These are phyloP conservation scores for Rugonectria rugulosa DNA, from an alignment of 2,329 filamentous ascomycete species.

Conservation along the genomic window DNA sequence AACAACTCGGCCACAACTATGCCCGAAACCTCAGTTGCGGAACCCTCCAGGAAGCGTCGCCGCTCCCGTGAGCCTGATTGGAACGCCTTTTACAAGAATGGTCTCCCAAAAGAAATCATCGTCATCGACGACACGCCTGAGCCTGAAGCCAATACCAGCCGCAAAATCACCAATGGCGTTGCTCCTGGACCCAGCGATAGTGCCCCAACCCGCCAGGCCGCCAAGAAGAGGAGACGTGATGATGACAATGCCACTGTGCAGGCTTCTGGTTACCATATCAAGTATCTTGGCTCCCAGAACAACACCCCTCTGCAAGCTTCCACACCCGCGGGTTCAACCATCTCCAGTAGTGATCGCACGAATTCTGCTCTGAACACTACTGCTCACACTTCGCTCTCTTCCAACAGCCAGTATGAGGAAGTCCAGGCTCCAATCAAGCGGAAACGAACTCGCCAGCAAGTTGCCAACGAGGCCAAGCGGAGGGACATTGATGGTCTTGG, in stretches of 20 bases:
- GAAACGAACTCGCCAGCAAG: conserved; percentile 84
- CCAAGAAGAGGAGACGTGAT: conserved; percentile 78
- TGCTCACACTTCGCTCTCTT: conserved; percentile 81
- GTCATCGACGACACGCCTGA: conserved; percentile 80
- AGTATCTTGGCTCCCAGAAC: conserved; percentile 72
- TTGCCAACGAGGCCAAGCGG: conserved; percentile 82
- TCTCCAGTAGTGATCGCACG: conserved; percentile 84
- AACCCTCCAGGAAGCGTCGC: conserved; percentile 58
- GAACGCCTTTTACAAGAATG: conserved; percentile 83
- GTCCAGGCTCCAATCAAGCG: conserved; percentile 82
- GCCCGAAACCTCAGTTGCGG: conserved; percentile 41
- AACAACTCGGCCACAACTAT: conserved; percentile 36
- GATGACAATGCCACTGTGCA: conserved; percentile 55
- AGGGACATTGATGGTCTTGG: conserved; percentile 75
- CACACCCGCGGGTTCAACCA: conserved; percentile 72
- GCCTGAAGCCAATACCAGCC: conserved; percentile 54
- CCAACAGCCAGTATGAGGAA: conserved; percentile 69
- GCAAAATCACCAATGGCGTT: conserved; percentile 48
- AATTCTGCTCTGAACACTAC: conserved; percentile 84
- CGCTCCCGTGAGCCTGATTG: conserved; percentile 75
- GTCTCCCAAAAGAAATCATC: conserved; percentile 83
- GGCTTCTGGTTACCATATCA: conserved; percentile 78
- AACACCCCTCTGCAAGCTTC: conserved; percentile 74
- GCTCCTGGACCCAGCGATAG: conserved; percentile 41
- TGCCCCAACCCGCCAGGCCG: conserved; percentile 54